Conservation (phyloP, 2,329 filamentous ascomycete genomes). For the Fusarium phyllophilum region DNA sequence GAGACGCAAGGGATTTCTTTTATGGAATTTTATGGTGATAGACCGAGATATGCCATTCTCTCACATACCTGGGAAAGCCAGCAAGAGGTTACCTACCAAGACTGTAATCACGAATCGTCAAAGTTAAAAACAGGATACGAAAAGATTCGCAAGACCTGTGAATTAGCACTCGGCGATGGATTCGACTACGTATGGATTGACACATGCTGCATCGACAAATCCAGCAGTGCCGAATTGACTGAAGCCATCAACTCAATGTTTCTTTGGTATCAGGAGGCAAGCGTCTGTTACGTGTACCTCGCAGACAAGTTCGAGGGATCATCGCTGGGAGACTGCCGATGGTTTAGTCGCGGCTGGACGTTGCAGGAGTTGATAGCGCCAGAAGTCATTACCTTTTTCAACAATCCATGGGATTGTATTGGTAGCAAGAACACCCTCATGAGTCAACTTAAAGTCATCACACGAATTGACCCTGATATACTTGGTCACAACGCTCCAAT, state of each 20-base stretch:
- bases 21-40: background rate
- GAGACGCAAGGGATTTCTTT: background rate
- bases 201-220: background rate
- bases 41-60: background rate
- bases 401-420: background rate
- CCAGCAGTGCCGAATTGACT: background rate
- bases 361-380: background rate
- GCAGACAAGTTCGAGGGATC: background rate
- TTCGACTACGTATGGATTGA: background rate
- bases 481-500: background rate
- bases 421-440: background rate
- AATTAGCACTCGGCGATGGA: background rate
- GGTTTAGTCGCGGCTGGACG: background rate
- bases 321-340: background rate
- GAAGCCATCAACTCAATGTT: background rate
- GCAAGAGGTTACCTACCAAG: background rate
- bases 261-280: background rate
- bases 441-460: background rate
- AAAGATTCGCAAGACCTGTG: background rate
- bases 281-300: background rate
- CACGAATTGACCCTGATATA: background rate
- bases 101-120: fast-evolving
- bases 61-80: background rate
- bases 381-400: background rate
- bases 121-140: background rate